Base-by-base conservation (phyloP, 73 alveolate species). In the Effrenium voratum region DNA sequence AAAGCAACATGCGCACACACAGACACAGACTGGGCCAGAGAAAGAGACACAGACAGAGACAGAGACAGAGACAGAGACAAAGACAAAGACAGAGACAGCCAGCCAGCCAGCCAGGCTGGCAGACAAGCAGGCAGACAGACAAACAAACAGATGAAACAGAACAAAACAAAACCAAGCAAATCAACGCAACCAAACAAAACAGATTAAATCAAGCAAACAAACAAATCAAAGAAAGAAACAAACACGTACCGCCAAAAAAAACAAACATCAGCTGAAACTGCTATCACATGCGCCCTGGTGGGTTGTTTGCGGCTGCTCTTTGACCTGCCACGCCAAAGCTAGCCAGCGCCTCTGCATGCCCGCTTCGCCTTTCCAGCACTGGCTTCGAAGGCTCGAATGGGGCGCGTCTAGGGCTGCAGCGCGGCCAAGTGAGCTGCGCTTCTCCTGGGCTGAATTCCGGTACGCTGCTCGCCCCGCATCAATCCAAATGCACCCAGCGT, bases 401-500 rank as follows among this genome's bases (percentile, higher is more conserved):
- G 8, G 19, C 6, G 6, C 6, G 76, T 22, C 46, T 36, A 38
- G n/a, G 95, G 84, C 26, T 34, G 50, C 49, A 41, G 95, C 95
- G 84, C 95, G 32, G 95, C 95, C 44, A 87, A 5, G 28, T 87
- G 95, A 0, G 84, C 95, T 10, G 95, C 72, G 16, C 60, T 60
- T 63, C 95, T 68, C 95, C 95, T 87, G 16, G 32, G 47, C 47
- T 22, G 4, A 6, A 3, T 4, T 72, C 8, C 49, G 26, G 6
- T 47, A 2, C 45, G 3, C 10, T 4, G 3, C 4, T 72, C 49
- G 12, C n/a, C 16, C 45, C 13, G 16, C 49, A 24, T 34, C 50
- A 36, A 32, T 5, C 15, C 3, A 26, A 13, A 6, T 22, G 34
- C 36, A 38, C 13, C 19, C 15, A 6, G 12, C 0, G 0, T 80